Base-by-base conservation (phyloP, 495 filamentous ascomycete genomes). In the Annulohypoxylon maeteangense region DNA sequence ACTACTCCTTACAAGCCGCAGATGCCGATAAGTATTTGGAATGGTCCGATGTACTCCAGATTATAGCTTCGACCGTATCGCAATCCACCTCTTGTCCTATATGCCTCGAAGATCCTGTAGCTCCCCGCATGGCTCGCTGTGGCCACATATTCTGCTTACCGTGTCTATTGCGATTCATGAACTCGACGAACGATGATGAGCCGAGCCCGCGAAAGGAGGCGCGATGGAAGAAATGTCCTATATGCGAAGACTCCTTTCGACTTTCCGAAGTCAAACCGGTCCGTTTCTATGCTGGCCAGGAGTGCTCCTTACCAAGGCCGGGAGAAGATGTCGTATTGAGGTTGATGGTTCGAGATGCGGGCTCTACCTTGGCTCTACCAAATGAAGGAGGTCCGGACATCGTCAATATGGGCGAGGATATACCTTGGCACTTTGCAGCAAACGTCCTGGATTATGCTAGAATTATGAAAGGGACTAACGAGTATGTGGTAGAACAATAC, bases 121-220 rank as follows among this genome's bases (percentile, higher is more conserved):
- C 95, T 3, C 95, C 95, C 27, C 90, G 96, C 62, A 99, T 99
- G 95, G 94, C 95, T 42, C 94, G 92, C 72, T 99, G 95, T 77
- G 95, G 95, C 12, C 95, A 99, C 77, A 97, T 99, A 25, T 98
- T 98, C 76, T 99, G 95, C 78, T 84, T 98, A 44, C 91, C 95
- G 11, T 99, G 95, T 78, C 82, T 98, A 36, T 90, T 98, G 60
- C 91, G 95, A 44, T 99, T 96, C 76, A 98, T 99, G 95, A 93
- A 96, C 72, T 90, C 93, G 6, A 92, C 93, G 36, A 91, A 89
- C 25, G 87, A 87, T 1, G 85, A 88, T 16, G 84, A 82, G 4
- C 65, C 84, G 2, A 86, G 85, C 8, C 89, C 91, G 65, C 93
- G 91, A 78, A 90, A 86, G 78, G 87, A 92, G 54, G 75, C 70